Conservation (phyloP, 257 asterid genomes). For the Gentiana straminea region DNA sequence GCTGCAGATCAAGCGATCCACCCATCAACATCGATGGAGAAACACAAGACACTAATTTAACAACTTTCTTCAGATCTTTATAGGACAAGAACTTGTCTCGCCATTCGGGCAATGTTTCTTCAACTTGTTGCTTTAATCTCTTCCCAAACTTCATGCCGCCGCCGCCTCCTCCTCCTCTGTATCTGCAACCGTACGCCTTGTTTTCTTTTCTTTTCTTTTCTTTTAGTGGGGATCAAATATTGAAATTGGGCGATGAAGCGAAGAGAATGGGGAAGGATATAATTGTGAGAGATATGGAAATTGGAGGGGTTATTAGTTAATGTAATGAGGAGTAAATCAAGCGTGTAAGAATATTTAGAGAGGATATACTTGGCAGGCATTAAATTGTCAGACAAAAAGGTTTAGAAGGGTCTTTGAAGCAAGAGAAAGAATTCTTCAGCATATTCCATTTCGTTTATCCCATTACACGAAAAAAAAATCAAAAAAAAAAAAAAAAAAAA, state of each 20-base stretch:
- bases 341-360: slow-evolving; percentile 44
- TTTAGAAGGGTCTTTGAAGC: slow-evolving; percentile 18
- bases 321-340: background rate
- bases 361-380: slow-evolving; percentile 87
- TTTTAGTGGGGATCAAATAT: background rate
- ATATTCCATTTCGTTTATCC: slow-evolving; percentile 35
- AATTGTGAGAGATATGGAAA: background rate
- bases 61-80: slow-evolving; percentile 69
- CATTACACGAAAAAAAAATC: no score
- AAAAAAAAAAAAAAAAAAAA: no score
- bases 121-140: slow-evolving; percentile 65
- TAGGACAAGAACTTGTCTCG: slow-evolving; percentile 61
- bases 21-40: slow-evolving; percentile 25
- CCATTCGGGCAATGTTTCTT: slow-evolving; percentile 81
- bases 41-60: slow-evolving; percentile 31
- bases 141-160: slow-evolving; percentile 81
- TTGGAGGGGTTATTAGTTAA: background rate
- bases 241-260: background rate
- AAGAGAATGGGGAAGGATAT: slow-evolving; percentile 1
- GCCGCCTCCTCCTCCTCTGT: background rate
- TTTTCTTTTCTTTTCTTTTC: background rate
- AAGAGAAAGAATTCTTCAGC: slow-evolving; percentile 39
- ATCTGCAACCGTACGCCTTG: no score
- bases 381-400: slow-evolving; percentile 29
- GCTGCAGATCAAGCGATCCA: slow-evolving; percentile 28